These are phyloP conservation scores for Lepidopterella palustris DNA, from an alignment of 495 filamentous ascomycete species.

Conservation along the genomic window DNA sequence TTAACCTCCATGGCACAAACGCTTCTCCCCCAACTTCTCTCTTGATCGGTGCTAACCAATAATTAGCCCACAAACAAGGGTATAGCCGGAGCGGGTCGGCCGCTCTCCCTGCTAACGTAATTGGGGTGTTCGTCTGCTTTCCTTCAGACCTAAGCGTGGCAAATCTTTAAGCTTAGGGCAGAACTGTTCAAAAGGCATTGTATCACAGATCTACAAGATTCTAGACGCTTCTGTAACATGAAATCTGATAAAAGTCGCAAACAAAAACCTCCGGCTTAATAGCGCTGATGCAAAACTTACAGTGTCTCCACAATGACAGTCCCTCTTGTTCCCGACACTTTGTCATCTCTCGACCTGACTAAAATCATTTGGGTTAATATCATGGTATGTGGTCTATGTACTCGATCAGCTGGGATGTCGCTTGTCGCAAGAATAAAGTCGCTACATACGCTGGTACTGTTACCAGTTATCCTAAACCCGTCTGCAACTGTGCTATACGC, in stretches of 20 bases:
- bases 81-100: too few species aligned
- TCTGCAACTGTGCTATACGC: conserved; percentile 10
- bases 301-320: neutral
- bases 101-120: too few species aligned
- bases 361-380: conserved; percentile 7
- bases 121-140: too few species aligned
- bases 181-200: neutral
- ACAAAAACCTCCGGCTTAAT: neutral
- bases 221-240: neutral
- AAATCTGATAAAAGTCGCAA: neutral
- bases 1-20: too few species aligned
- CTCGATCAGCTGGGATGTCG: neutral
- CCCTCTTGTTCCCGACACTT: neutral
- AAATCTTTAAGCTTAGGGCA: neutral
- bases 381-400: conserved; percentile 10
- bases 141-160: neutral
- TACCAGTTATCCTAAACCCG: conserved; percentile 11
- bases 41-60: too few species aligned
- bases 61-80: too few species aligned
- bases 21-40: too few species aligned
- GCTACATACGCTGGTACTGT: conserved; percentile 6
- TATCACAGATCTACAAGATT: neutral
- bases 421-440: neutral
- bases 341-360: neutral
- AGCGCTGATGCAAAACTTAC: neutral